phyloP scores from a whole-genome alignment of 176 grass and related monocot genomes.

The Lolium rigidum region DNA sequence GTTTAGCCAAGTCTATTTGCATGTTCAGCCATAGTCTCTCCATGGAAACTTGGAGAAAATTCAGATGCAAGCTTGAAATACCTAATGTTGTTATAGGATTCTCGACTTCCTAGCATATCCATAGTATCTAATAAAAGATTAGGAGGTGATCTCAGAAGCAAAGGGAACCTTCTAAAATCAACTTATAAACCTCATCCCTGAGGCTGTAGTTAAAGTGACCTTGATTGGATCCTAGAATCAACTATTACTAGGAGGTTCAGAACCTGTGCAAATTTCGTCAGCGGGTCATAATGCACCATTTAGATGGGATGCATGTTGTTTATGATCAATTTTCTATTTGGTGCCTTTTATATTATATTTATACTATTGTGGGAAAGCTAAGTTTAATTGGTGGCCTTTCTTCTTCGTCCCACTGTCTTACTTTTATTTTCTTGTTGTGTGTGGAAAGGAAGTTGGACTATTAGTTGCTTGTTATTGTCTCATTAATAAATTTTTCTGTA shows the following conservation, averaged over 20 bases:
- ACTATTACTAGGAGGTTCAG: not conserved
- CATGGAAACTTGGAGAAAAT: constrained; percentile 15
- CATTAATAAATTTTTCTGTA: constrained; percentile 4
- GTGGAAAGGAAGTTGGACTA: not conserved
- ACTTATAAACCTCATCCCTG: not conserved
- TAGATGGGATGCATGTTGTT: not conserved
- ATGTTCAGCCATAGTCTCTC: not conserved
- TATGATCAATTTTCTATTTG: not conserved
- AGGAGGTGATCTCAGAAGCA: constrained; percentile 27
- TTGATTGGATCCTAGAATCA: too few relatives aligned
- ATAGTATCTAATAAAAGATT: constrained; percentile 33
- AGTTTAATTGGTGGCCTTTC: constrained; percentile 28
- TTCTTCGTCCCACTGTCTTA: constrained; percentile 20
- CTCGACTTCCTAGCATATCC: not conserved
- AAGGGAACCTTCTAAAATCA: not conserved
- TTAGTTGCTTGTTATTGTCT: constrained; percentile 1
- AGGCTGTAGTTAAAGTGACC: not conserved
- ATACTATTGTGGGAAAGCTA: not conserved
- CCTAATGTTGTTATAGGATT: constrained; percentile 23
- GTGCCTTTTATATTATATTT: not conserved
- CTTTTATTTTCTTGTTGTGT: not conserved
- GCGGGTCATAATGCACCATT: not conserved
- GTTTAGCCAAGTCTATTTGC: constrained; percentile 21
- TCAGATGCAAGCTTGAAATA: not conserved
- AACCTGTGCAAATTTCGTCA: constrained; percentile 9